Evolutionary conservation across 2,329 filamentous ascomycete genomes (phyloP).

Genomic region (Pseudogymnoascus sp.): DNA sequence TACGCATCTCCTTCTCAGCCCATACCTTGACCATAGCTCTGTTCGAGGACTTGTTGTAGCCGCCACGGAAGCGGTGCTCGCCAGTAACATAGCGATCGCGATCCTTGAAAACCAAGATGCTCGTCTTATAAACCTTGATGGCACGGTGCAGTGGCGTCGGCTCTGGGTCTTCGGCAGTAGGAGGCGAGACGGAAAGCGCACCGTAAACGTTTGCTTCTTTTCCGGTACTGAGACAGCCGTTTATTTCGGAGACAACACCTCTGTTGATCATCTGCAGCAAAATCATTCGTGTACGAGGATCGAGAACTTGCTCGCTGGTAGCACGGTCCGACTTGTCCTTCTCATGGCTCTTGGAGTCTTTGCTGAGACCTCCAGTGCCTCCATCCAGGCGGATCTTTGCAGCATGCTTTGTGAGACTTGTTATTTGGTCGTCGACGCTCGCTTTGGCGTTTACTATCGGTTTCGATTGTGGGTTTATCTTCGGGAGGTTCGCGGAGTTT

Average conservation of each 20-base stretch:
- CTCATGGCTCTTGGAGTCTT: slow-evolving; percentile 46
- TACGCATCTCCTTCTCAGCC: slow-evolving; percentile 98
- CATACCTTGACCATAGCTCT: slow-evolving; percentile 96
- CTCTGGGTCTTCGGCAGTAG: slow-evolving; percentile 43
- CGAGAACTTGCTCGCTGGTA: slow-evolving; percentile 89
- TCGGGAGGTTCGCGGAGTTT: slow-evolving; percentile 41
- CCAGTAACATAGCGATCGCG: slow-evolving; percentile 92
- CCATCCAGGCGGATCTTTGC: slow-evolving; percentile 75
- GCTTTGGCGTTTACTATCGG: slow-evolving; percentile 72
- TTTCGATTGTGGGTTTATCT: slow-evolving; percentile 65
- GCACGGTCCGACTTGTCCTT: slow-evolving; percentile 90
- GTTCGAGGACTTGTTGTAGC: slow-evolving; percentile 91
- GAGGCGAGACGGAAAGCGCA: slow-evolving; percentile 57
- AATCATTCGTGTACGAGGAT: slow-evolving; percentile 91
- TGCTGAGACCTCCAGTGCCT: slow-evolving; percentile 35
- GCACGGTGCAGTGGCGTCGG: slow-evolving; percentile 62
- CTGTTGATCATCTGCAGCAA: slow-evolving; percentile 93
- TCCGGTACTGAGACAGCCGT: slow-evolving; percentile 91
- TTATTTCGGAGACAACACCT: slow-evolving; percentile 79
- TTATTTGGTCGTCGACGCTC: slow-evolving; percentile 80
- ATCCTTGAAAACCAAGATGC: slow-evolving; percentile 96
- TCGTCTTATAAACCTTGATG: slow-evolving; percentile 98
- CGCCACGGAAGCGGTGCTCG: slow-evolving; percentile 83
- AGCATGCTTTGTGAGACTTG: slow-evolving; percentile 76
- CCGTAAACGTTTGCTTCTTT: slow-evolving; percentile 99